Base-by-base conservation (phyloP, 23 red algal species). In the Agarophyton chilense region DNA sequence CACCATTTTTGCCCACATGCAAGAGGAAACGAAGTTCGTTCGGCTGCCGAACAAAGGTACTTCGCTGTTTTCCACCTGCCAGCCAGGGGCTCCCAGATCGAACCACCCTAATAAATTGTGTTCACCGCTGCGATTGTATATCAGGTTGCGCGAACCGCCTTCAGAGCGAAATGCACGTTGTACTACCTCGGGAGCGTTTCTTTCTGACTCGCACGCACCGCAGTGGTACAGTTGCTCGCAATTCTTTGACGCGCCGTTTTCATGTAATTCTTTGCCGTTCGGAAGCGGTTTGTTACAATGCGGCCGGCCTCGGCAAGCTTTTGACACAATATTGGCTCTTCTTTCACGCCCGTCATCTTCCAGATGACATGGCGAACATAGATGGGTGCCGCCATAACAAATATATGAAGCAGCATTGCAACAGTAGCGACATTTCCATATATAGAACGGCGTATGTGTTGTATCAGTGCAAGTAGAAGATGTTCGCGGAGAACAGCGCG, bases 381-480 rank as follows among this genome's bases (percentile, higher is more conserved):
- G 80, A 46, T 94, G 92, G 8, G 76, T 88, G 44, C 72, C 58
- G 18, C 83, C 92, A 25, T 78, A 87, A 76, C 92, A 94, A 0
- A 94, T 68, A 40, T 66, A 89, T 21, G 51, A 17, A 0, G 92
- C 47, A 18, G 33, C 9, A 12, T 58, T 43, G 42, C 92, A 94
- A 67, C 92, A 94, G 51, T 35, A 79, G 46, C 92, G 83, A 68
- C 92, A 94, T 40, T 94, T 94, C 92, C 92, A 94, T 0, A 70
- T 35, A 58, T 94, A 55, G 52, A 57, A 78, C 1, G 84, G 61
- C 1, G 60, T 44, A 52, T 94, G 92, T 42, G 13, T 28, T 17
- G 64, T 38, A 44, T 94, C 35, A 4, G 33, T 61, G 62, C 92
- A 94, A 35, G 80, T 33, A 41, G 12, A 39, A 60, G 12, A 2